Conservation (phyloP, 2,329 filamentous ascomycete genomes). For the Graphium sp. region DNA sequence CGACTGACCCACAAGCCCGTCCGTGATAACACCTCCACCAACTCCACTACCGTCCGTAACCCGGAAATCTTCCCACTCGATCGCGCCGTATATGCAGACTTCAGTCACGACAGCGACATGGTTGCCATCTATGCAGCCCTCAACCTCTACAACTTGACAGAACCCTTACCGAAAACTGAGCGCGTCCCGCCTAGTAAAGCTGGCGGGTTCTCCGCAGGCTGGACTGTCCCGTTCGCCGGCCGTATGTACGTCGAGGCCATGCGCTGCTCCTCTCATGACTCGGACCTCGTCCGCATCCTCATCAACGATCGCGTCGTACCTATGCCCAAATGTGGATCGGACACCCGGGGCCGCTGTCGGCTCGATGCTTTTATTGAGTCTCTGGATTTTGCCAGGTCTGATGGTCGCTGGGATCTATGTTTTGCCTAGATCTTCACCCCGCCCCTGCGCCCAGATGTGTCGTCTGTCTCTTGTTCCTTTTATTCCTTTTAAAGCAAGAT, state of each 20-base stretch:
- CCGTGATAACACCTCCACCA: constrained; percentile 56
- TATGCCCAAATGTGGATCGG: constrained; percentile 51
- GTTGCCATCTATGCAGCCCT: constrained; percentile 58
- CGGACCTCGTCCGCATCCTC: constrained; percentile 63
- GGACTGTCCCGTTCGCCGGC: constrained; percentile 68
- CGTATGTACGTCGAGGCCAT: constrained; percentile 83
- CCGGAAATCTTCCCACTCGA: constrained; percentile 57
- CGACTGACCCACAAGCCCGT: constrained; percentile 57
- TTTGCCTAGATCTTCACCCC: too few relatives aligned
- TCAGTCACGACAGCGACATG: constrained; percentile 86
- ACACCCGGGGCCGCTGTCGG: constrained; percentile 53
- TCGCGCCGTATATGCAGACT: constrained; percentile 63
- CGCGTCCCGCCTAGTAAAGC: constrained; percentile 32
- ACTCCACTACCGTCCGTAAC: constrained; percentile 56
- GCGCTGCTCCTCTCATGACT: constrained; percentile 36
- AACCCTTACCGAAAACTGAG: constrained; percentile 30
- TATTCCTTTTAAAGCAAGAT: too few relatives aligned
- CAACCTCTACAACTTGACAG: constrained; percentile 56
- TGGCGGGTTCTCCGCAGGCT: constrained; percentile 57
- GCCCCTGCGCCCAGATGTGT: too few relatives aligned
- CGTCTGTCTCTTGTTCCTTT: too few relatives aligned
- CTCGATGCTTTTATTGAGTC: constrained; percentile 57
- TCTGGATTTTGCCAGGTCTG: constrained; percentile 53
- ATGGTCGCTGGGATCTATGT: constrained; percentile 61
- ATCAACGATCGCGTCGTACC: constrained; percentile 73